A percentile compares a stretch with the other conserved stretches of the same genome.
Conservation (phyloP, 371 early-diverging fungal genomes). For the Mortierella sp. region DNA sequence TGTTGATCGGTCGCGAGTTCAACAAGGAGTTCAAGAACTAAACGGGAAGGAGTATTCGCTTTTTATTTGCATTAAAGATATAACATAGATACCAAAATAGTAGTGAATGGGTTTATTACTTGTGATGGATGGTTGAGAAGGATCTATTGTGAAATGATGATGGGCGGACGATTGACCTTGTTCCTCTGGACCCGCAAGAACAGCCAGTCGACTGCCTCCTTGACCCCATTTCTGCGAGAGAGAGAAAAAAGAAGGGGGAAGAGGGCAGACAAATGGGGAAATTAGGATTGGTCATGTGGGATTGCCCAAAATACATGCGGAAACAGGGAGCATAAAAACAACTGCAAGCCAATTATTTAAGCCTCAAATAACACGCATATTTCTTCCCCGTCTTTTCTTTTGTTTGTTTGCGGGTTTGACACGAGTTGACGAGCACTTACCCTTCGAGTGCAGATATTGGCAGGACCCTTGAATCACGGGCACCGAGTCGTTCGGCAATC, state of each 20-base stretch:
- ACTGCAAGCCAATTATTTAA: not conserved
- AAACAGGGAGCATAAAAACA: not conserved
- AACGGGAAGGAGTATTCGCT: not conserved
- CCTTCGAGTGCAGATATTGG: conserved; percentile 88
- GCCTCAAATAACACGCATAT: not conserved
- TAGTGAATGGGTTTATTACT: not conserved
- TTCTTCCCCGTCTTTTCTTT: too few species aligned
- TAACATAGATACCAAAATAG: conserved; percentile 13
- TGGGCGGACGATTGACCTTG: conserved; percentile 83
- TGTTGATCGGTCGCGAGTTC: conserved; percentile 91
- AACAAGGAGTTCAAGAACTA: conserved; percentile 67
- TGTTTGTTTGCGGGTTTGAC: too few species aligned
- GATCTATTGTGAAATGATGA: conserved; percentile 55
- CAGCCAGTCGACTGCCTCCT: conserved; percentile 92
- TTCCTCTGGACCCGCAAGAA: conserved; percentile 82
- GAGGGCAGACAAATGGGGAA: not conserved
- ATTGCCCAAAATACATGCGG: too few species aligned
- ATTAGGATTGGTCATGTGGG: not conserved
- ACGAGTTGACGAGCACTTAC: too few species aligned
- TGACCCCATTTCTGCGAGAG: conserved; percentile 77
- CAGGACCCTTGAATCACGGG: conserved; percentile 77
- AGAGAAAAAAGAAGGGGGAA: not conserved
- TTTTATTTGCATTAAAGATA: conserved; percentile 9
- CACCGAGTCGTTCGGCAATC: conserved; percentile 86
- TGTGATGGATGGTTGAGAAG: not conserved